phyloP scores from a whole-genome alignment of 2,329 filamentous ascomycete species.

The Talaromyces amestolkiae region DNA sequence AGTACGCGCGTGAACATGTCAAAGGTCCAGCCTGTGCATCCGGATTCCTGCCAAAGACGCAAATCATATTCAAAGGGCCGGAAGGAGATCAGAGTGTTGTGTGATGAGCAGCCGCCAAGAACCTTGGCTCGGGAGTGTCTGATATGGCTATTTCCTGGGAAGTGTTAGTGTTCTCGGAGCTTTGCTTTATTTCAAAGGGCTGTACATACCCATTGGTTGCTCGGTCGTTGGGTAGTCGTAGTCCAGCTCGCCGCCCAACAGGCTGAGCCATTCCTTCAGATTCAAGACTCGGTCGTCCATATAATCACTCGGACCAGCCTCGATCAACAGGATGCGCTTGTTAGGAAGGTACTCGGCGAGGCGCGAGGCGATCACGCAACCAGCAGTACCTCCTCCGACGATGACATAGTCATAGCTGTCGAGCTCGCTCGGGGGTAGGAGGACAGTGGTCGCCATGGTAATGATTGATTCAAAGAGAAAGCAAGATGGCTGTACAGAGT shows the following conservation, averaged over 20 bases:
- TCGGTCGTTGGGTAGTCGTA: slow-evolving; percentile 88
- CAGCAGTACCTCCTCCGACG: slow-evolving; percentile 80
- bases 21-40: slow-evolving; percentile 83
- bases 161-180: slow-evolving; percentile 6
- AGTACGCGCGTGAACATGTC: slow-evolving; percentile 77
- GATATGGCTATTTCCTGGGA: slow-evolving; percentile 79
- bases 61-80: slow-evolving; percentile 86
- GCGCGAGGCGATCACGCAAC: slow-evolving; percentile 78
- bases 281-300: slow-evolving; percentile 83
- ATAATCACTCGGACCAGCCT: slow-evolving; percentile 85
- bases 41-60: slow-evolving; percentile 76
- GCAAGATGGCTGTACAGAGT: neutral
- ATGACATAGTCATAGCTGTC: slow-evolving; percentile 79
- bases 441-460: slow-evolving; percentile 56
- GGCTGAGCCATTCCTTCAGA: slow-evolving; percentile 79
- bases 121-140: slow-evolving; percentile 91
- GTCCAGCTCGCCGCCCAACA: slow-evolving; percentile 83
- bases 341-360: slow-evolving; percentile 79
- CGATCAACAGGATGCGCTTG: slow-evolving; percentile 77
- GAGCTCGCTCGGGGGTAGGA: slow-evolving; percentile 62
- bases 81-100: slow-evolving; percentile 93
- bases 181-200: neutral
- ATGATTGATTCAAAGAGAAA: neutral
- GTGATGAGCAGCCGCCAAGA: slow-evolving; percentile 85
- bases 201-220: slow-evolving; percentile 68